Base-by-base conservation (phyloP, 2,329 filamentous ascomycete genomes). In the Corynespora cassiicola region DNA sequence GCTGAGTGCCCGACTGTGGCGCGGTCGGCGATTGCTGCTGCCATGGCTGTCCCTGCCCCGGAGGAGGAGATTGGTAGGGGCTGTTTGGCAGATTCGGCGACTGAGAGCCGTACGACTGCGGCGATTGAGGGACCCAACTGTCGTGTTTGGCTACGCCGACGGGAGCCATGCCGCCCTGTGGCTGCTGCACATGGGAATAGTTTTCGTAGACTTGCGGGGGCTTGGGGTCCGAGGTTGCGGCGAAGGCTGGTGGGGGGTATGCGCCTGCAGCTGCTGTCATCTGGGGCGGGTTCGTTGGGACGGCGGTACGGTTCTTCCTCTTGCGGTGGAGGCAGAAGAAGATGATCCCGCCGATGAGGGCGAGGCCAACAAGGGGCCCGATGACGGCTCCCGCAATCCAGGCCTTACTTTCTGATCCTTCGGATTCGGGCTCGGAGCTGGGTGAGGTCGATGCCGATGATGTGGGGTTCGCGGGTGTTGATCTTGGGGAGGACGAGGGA, bases 331-430 rank as follows among this genome's bases (percentile, higher is more conserved):
- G 30, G 41, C 44, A 47, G 45, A 56, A 50, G 33, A 42, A 55
- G 7, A 47, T 28, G 6, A 47, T 21, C 7, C 43, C 18, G 6
- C 44, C 50, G 18, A 59, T 27, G 11, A 60, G 30, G n/a, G 54
- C 52, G 21, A 61, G 43, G 8, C 50, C 55, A 2, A 47, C 31
- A 17, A 63, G 31, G 10, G 56, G 56, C 2, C 58, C 57, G 6
- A 61, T 43, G 17, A 63, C 54, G 1, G 45, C 57, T n/a, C 57
- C 59, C 7, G 59, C 56, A 18, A 63, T 63, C 59, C 59, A 63
- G 8, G 54, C 56, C 37, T 61, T 55, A 41, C 49, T 54, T 17
- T 43, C 39, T 3, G n/a, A n/a, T 32, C 32, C 20, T 55, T 49
- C 37, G 42, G 28, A 10, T 31, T 22, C 7, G 16, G 38, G 41